Conservation (phyloP, 78 protist species). For the Diacronema lutheri region DNA sequence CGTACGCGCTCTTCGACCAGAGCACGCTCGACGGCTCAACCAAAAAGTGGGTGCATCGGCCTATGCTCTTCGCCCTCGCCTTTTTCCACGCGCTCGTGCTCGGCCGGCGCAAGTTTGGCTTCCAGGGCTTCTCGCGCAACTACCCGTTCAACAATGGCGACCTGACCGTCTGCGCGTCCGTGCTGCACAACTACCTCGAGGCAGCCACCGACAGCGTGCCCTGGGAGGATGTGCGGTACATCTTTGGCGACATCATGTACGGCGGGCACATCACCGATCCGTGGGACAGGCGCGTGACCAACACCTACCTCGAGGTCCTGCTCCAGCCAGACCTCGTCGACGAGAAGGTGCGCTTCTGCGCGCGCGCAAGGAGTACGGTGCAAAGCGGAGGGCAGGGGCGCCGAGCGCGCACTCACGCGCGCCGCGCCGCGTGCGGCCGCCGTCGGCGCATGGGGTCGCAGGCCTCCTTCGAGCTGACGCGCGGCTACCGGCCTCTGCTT, state of each 20-base stretch:
- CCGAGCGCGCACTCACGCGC: no score
- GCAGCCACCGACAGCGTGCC: conserved; percentile 40
- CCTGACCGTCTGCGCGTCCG: conserved; percentile 54
- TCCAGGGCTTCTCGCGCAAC: not conserved
- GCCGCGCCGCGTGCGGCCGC: not conserved
- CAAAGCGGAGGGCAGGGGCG: no score
- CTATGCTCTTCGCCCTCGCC: conserved; percentile 34
- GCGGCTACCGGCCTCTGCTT: not conserved
- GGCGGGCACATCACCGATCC: conserved; percentile 86
- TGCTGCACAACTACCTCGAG: conserved; percentile 70
- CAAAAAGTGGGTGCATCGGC: conserved; percentile 5
- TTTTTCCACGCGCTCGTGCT: conserved; percentile 32
- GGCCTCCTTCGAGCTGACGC: not conserved
- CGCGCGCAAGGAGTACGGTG: no score
- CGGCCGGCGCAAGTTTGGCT: not conserved
- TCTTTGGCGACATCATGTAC: conserved; percentile 79
- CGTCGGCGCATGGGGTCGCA: not conserved
- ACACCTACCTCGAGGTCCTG: conserved; percentile 55
- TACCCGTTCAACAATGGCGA: conserved; percentile 74
- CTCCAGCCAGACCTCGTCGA: not conserved
- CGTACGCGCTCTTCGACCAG: not conserved
- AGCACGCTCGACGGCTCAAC: not conserved
- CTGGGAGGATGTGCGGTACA: conserved; percentile 37
- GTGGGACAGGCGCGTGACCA: conserved; percentile 70
- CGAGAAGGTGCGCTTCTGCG: conserved; percentile 5